Evolutionary conservation across 2,329 filamentous ascomycete species (phyloP).

Genomic region (Monosporascus sp.): DNA sequence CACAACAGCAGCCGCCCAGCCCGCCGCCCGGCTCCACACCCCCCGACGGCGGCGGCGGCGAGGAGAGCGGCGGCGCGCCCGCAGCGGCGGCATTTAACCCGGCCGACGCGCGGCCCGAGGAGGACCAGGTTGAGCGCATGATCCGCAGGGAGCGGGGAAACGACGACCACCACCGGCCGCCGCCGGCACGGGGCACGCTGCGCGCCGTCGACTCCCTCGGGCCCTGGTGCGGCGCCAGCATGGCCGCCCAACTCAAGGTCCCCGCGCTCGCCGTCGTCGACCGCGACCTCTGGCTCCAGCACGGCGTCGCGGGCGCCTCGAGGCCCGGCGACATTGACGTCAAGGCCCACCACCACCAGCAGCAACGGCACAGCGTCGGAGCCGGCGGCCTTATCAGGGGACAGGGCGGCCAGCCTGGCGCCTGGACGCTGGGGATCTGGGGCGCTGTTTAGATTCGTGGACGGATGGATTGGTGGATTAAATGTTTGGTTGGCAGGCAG

Average conservation of each 20-base stretch:
- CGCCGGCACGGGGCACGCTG: conserved; percentile 50
- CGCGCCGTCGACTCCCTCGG: conserved; percentile 66
- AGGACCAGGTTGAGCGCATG: conserved; percentile 54
- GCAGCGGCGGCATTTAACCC: conserved; percentile 30
- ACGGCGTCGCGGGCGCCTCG: conserved; percentile 59
- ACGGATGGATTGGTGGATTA: background rate
- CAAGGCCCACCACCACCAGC: conserved; percentile 36
- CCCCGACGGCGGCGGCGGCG: no score
- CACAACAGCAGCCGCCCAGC: conserved; percentile 6
- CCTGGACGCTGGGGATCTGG: conserved; percentile 61
- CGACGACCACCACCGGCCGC: conserved; percentile 29
- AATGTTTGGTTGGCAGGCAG: background rate
- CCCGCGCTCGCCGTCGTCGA: conserved; percentile 66
- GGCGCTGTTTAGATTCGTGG: conserved; percentile 38
- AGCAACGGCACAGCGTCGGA: conserved; percentile 60
- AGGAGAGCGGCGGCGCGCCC: no score
- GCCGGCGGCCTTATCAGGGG: conserved; percentile 44
- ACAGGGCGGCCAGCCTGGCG: conserved; percentile 34
- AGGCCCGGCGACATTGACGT: conserved; percentile 54
- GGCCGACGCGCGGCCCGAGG: conserved; percentile 41
- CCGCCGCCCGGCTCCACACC: background rate
- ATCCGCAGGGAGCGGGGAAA: conserved; percentile 37
- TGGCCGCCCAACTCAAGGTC: conserved; percentile 63
- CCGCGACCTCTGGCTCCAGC: conserved; percentile 63
- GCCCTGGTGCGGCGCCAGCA: conserved; percentile 68